Base-by-base conservation (phyloP, 495 filamentous ascomycete genomes). In the Parachaetomium inaequale region DNA sequence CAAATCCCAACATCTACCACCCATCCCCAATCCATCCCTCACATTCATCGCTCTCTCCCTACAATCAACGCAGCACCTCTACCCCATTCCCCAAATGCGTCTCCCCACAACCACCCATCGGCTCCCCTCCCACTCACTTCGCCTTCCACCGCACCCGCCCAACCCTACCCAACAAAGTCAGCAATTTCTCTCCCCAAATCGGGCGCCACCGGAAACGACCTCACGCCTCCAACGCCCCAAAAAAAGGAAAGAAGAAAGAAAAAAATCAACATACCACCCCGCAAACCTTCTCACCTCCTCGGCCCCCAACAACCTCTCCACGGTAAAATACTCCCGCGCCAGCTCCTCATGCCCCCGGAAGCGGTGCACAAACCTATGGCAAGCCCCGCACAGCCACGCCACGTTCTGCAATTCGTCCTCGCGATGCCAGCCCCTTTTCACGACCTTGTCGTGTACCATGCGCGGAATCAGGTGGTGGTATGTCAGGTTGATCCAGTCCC, bases 341-440 rank as follows among this genome's bases (percentile, higher is more conserved):
- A 96, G 74, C 68, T 90, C 90, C 81, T 96, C 92, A 70, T 93
- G 91, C 4, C 74, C 77, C 15, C 85, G 87, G 67, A 90, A 82
- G 36, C 83, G 74, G 81, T 96, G 92, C 72, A 96, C 90, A 70
- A 92, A 91, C 34, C 81, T 82, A 81, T 96, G 92, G 68, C 92
- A 96, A 17, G 92, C 89, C 23, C 91, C 81, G 77, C 92, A 96
- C 67, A 96, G 72, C 91, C 91, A 96, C 31, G 92, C 92, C 28
- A 95, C 91, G 70, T 83, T 91, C 71, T 89, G 84, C 74, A 93
- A 66, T 76, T 84, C 81, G 78, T 87, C 86, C 63, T 85, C 84
- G 17, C 82, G 80, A 78, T 92, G 89, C 91, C 91, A 95, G 4
- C 90, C 90, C 31, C 89, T 79, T 75, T 90, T 89, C 14, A 90